Base-by-base conservation (phyloP, 768 basidiomycete species). In the Termitomyces sp. region DNA sequence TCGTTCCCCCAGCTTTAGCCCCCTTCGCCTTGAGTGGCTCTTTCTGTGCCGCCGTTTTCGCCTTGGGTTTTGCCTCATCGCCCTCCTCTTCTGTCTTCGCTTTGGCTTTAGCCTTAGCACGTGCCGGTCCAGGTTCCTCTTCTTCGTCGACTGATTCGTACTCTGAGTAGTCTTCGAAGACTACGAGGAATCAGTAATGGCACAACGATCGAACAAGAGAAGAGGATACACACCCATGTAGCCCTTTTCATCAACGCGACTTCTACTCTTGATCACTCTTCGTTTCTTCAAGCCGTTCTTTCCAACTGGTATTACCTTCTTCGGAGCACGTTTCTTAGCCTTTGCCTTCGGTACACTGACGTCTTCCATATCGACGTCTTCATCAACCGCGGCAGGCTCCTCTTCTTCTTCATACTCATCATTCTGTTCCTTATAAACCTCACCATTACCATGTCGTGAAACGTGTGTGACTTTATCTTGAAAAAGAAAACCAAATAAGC, bases 91-190 rank as follows among this genome's bases (percentile, higher is more conserved):
- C 50, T 18, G 64, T 56, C 44, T 68, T 68, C 9, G 40, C 40
- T 54, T 66, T 66, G 2, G 64, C 58, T 46, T 68, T 69, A 35
- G 63, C 62, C 62, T 71, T 74, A 22, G 13, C 24, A 36, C 43
- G 43, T n/a, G 45, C 6, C 28, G 61, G 58, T 28, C 68, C 77
- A 2, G 70, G 69, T 58, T 80, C 84, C 22, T 77, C 82, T 30
- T 85, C 78, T 57, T 84, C 87, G 8, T 80, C 81, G 8, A 87
- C 87, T 9, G 89, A 90, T 70, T 93, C 90, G 65, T 89, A 92
- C 18, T 83, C 83, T 7, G 88, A 88, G 66, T 89, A 88, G 66
- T 92, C 91, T 66, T 90, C 86, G 38, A 80, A 86, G 16, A 81
- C 91, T 92, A 50, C 61, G 20, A 48, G 54, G 62, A 52, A 50